phyloP scores from a whole-genome alignment of 2,329 filamentous ascomycete genomes.

The Penicillium concentricum region DNA sequence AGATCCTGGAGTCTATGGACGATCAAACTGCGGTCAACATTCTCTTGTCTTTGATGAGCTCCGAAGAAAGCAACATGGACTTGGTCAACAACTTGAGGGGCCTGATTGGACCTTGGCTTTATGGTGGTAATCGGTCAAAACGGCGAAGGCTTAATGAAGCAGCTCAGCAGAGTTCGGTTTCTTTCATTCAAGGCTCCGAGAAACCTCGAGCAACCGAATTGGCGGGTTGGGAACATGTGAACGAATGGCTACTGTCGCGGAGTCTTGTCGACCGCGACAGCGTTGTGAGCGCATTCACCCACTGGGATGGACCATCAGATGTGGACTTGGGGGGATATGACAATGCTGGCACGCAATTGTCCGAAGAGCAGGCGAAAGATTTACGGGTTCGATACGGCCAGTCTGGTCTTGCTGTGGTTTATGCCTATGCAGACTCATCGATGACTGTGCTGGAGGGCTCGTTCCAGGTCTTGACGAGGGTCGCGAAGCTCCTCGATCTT shows the following conservation, averaged over 20 bases:
- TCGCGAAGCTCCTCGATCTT: constrained; percentile 52
- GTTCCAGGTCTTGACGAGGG: constrained; percentile 50
- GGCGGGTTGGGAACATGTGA: constrained; percentile 58
- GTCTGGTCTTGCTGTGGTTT: constrained; percentile 59
- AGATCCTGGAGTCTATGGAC: constrained; percentile 53
- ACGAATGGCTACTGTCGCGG: constrained; percentile 58
- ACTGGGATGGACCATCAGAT: constrained; percentile 62
- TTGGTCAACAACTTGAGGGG: constrained; percentile 57
- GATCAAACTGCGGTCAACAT: constrained; percentile 54
- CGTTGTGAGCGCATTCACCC: constrained; percentile 51
- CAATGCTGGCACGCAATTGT: constrained; percentile 41
- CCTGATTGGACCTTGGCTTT: constrained; percentile 63
- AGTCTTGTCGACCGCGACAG: constrained; percentile 52
- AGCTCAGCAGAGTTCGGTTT: constrained; percentile 28
- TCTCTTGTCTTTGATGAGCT: constrained; percentile 48
- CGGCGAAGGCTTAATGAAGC: constrained; percentile 48
- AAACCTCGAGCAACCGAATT: constrained; percentile 23
- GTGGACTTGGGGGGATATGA: constrained; percentile 58
- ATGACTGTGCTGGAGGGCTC: constrained; percentile 48
- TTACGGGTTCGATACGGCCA: constrained; percentile 55
- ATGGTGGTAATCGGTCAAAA: constrained; percentile 56
- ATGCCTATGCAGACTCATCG: constrained; percentile 51
- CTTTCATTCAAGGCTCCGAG: constrained; percentile 20
- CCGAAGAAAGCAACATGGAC: constrained; percentile 37
- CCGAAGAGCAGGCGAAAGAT: constrained; percentile 44